Evolutionary conservation across 371 early-diverging fungal species (phyloP), one percentile per base, ranked within the genome.

Genomic region (Neoconidiobolus thromboides): DNA sequence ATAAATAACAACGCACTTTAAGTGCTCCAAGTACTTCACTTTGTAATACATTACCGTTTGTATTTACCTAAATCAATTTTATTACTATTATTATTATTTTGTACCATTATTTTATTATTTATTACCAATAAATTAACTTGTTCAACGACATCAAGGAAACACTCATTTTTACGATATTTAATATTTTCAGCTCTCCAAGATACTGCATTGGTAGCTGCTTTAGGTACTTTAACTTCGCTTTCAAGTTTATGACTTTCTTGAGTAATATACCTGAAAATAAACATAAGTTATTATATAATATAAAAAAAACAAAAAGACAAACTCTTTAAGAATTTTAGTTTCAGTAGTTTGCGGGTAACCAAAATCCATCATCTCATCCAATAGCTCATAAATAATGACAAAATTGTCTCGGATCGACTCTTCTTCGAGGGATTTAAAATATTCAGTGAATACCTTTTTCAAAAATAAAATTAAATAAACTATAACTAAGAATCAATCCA

Each of bases 341-440:
- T 98, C 96, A 3, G 96, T 96, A 2, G 93, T 93, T 68, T 98
- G 98, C 41, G 98, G 96, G 70, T 94, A 90, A 36, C 98, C 98
- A 69, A 93, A 98, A 71, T 98, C 98, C 95, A 96, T 94, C 93
- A 98, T 98, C 71, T 98, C 98, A 72, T 98, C 98, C 69, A 98
- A 72, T 41, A 98, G 74, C 73, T 98, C 98, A 69, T 98, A 98
- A 61, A 91, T 90, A 62, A 93, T 85, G 38, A 91, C 91, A 76
- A 93, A 93, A 68, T 93, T 93, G 71, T 93, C 92, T 49, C 91
- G 74, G 66, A 93, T 89, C 12, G 93, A 91, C 67, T 98, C 98
- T 64, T 98, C 98, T 71, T 98, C 96, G 55, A 98, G 80, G 62
- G 89, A 89, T 69, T 93, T 93, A 73, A 98, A 98, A 73, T 98